Conservation (phyloP, 225 moss, liverwort and hornwort species). For the Ulota crispa region DNA sequence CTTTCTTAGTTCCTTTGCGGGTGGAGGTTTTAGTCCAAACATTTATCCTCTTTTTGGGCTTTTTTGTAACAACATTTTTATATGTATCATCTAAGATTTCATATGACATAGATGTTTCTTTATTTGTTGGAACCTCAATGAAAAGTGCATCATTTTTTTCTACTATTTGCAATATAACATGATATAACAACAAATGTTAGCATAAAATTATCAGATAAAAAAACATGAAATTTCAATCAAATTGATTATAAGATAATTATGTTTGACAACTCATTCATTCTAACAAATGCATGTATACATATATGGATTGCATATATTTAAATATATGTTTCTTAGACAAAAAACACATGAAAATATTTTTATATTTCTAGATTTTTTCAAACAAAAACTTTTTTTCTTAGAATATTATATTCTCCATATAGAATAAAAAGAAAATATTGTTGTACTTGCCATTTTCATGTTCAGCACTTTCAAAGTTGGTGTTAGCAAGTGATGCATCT, state of each 20-base stretch:
- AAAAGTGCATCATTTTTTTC: conserved; percentile 1
- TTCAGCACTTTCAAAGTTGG: not conserved
- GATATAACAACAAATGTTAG: not conserved
- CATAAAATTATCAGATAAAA: not conserved
- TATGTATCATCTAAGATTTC: conserved; percentile 30
- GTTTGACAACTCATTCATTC: too few species aligned
- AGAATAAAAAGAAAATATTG: fast-evolving
- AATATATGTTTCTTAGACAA: too few species aligned
- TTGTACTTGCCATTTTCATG: conserved; percentile 17
- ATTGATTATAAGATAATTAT: not conserved
- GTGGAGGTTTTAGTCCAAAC: conserved; percentile 77
- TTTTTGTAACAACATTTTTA: conserved; percentile 43
- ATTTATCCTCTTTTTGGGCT: conserved; percentile 65
- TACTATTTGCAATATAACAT: not conserved
- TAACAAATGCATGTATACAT: too few species aligned
- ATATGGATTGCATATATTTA: too few species aligned
- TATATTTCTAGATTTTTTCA: too few species aligned
- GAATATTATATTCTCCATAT: fast-evolving
- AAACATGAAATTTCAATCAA: too few species aligned
- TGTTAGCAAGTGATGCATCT: not conserved
- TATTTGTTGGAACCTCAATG: conserved; percentile 33
- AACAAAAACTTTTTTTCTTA: not conserved
- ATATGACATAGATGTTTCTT: conserved; percentile 27
- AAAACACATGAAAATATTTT: too few species aligned
- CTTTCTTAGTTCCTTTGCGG: conserved; percentile 69